These are phyloP conservation scores for Fusarium udum DNA, from an alignment of 2,329 filamentous ascomycete species.

Conservation along the genomic window DNA sequence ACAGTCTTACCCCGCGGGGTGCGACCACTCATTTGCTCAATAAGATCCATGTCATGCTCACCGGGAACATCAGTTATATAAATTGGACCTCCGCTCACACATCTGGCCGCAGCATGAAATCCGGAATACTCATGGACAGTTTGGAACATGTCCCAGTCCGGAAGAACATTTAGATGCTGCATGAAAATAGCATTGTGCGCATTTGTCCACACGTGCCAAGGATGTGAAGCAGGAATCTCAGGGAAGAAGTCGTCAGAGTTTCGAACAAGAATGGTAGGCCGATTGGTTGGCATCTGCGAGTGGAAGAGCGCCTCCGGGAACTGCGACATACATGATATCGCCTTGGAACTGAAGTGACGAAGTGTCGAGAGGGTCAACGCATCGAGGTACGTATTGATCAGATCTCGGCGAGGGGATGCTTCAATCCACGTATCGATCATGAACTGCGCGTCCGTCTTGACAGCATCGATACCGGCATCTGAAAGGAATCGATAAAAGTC, in stretches of 20 bases:
- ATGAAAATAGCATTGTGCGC: conserved; percentile 88
- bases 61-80: conserved; percentile 94
- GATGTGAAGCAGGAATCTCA: conserved; percentile 78
- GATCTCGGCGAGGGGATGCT: conserved; percentile 73
- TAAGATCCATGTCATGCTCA: conserved; percentile 77
- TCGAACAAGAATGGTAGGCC: conserved; percentile 77
- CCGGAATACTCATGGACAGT: conserved; percentile 73
- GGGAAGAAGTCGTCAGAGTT: conserved; percentile 96
- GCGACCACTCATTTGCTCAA: conserved; percentile 81
- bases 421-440: conserved; percentile 80
- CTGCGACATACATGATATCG: conserved; percentile 96
- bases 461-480: conserved; percentile 78
- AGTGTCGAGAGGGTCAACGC: conserved; percentile 81
- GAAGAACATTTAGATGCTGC: conserved; percentile 84
- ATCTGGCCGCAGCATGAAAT: conserved; percentile 91
- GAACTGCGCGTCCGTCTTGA: conserved; percentile 95
- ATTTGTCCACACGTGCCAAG: conserved; percentile 96
- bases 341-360: conserved; percentile 78
- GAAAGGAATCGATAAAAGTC: conserved; percentile 90
- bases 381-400: conserved; percentile 82
- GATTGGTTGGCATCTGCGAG: conserved; percentile 80
- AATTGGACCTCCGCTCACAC: conserved; percentile 89
- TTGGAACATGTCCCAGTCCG: conserved; percentile 82
- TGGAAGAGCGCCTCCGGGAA: conserved; percentile 87
- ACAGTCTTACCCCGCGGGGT: conserved; percentile 79